Base-by-base conservation (phyloP, 495 filamentous ascomycete species). In the Hypoxylon lenormandii region DNA sequence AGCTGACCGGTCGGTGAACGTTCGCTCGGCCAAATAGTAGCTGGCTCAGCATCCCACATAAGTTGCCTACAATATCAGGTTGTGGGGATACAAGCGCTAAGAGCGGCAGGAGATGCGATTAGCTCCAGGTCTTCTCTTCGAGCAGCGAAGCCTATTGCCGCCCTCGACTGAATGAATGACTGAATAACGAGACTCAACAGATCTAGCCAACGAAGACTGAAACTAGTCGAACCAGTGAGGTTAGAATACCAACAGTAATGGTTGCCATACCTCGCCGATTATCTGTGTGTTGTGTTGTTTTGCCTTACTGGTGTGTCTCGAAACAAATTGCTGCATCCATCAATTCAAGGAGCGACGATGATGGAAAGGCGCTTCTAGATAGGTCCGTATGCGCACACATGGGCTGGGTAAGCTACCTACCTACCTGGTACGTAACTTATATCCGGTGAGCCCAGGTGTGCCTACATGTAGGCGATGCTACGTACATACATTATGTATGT, bases 341-440 rank as follows among this genome's bases (percentile, higher is more conserved):
- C 37, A 51, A 45, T 51, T 48, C 22, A n/a, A 33, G 15, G 26
- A 51, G 50, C 15, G 15, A 40, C 15, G 10, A 57, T 56, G 67
- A 60, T 71, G 52, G 46, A 53, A 58, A 51, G 26, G 62, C 53
- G 53, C 62, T 60, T 48, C 26, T 55, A 48, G 38, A n/a, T n/a
- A n/a, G n/a, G n/a, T n/a, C n/a, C n/a, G 49, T 46, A 54, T 52
- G 18, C 43, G 42, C n/a, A 56, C n/a, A 56, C 50, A 55, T 53
- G 50, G 53, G 53, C 52, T 58, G 37, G 62, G 53, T 40, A 65
- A 57, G 52, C 61, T 49, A 50, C 45, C 59, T 49, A 50, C 45
- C 59, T 61, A 51, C 58, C 58, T 52, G 56, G 67, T 70, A 70
- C 61, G 61, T 70, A 64, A 68, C 66, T 55, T 64, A 64, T 58